phyloP scores from a whole-genome alignment of 78 protist genomes.

The Cavenderia fasciculata region DNA sequence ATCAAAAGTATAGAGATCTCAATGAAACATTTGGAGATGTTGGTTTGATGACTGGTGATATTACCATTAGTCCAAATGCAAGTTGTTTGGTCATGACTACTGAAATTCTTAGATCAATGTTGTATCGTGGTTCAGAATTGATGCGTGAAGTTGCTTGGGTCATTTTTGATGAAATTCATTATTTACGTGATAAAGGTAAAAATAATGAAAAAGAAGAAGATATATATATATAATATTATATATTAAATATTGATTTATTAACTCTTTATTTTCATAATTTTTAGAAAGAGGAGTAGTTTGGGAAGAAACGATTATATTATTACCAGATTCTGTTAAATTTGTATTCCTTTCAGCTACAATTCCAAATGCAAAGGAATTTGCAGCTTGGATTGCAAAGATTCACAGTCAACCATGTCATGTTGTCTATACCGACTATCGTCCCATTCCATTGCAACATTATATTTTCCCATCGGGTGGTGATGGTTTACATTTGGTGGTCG shows the following conservation, averaged over 20 bases:
- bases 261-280: too few species aligned
- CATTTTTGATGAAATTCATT: slow-evolving; percentile 97
- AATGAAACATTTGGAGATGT: slow-evolving; percentile 90
- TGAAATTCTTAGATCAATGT: slow-evolving; percentile 93
- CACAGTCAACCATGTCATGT: slow-evolving; percentile 80
- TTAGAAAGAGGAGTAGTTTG: slow-evolving; percentile 98
- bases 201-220: neutral
- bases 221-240: too few species aligned
- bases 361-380: slow-evolving; percentile 95
- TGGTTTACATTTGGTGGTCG: slow-evolving; percentile 91
- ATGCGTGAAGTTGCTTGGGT: slow-evolving; percentile 95
- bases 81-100: slow-evolving; percentile 98
- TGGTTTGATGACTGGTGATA: slow-evolving; percentile 97
- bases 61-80: slow-evolving; percentile 91
- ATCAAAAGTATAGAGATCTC: slow-evolving; percentile 96
- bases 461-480: slow-evolving; percentile 89
- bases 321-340: slow-evolving; percentile 89
- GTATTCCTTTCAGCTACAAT: slow-evolving; percentile 97
- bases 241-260: too few species aligned
- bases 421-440: slow-evolving; percentile 90
- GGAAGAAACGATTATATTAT: slow-evolving; percentile 96
- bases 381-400: slow-evolving; percentile 96
- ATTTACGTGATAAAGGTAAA: slow-evolving; percentile 84
- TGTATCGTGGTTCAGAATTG: slow-evolving; percentile 93
- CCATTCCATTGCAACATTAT: slow-evolving; percentile 95